phyloP scores from a whole-genome alignment of 139 green algal species.

The Coelastrella sp. region DNA sequence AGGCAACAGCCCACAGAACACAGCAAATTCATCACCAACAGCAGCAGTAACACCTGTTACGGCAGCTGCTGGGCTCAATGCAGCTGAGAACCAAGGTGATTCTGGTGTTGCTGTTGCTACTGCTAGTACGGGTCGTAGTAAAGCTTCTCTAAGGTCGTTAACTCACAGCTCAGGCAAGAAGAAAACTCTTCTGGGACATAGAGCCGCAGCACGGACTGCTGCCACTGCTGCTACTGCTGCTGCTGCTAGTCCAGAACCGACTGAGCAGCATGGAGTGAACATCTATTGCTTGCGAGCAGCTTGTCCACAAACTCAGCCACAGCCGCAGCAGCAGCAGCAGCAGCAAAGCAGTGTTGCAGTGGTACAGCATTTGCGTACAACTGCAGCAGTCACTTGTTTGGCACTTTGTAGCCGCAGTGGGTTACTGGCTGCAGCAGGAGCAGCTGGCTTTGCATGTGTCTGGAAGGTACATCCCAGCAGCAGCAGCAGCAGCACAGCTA shows the following conservation, averaged over 20 bases:
- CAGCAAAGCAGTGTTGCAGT: not conserved
- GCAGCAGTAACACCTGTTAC: not conserved
- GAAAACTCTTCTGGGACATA: not conserved
- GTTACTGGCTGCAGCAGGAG: constrained; percentile 20
- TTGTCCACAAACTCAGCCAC: not conserved
- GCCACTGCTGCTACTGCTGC: not conserved
- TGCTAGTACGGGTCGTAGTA: no score
- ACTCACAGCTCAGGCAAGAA: constrained; percentile 3
- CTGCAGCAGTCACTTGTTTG: constrained; percentile 14
- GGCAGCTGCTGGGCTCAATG: not conserved
- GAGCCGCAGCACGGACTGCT: no score
- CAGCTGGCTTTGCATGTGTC: constrained; percentile 17
- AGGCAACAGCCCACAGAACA: no score
- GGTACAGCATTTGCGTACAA: not conserved
- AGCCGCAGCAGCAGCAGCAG: not conserved
- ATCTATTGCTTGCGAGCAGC: not conserved
- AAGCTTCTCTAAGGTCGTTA: not conserved
- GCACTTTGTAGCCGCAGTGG: not conserved
- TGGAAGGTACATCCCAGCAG: constrained; percentile 10
- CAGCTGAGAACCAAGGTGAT: not conserved
- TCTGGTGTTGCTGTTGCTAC: no score
- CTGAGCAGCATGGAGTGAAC: not conserved
- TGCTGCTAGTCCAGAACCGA: not conserved
- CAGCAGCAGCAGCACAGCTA: constrained; percentile 22
- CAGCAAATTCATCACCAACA: no score